Evolutionary conservation across 192 early-diverging fungal species (phyloP), one percentile per base, ranked within the genome.

Genomic region (Podochytrium sp.): DNA sequence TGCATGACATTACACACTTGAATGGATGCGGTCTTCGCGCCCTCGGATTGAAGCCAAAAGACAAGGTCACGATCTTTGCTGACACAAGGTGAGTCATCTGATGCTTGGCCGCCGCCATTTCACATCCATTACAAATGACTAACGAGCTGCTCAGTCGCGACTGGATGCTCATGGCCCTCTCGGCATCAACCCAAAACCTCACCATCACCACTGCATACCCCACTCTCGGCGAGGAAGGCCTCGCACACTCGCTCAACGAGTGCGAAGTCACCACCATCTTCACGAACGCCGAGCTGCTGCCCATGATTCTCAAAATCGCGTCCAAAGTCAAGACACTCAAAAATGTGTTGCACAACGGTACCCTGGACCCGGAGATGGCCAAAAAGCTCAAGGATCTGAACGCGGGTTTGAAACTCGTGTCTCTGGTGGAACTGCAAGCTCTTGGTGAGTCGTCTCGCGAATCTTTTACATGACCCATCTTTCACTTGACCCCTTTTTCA

Each of bases 221-320:
- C 4, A 95, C 94, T 42, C 85, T 97, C 40, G 95, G 94, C 35
- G 90, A 90, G 71, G 91, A 93, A 18, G 93, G 94, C 50, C 89
- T 96, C 49, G 47, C 84, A 56, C 92, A 92, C 74, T 94, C 95
- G 5, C 89, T 96, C 79, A 90, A 91, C 71, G 92, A 96, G 80
- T 80, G 91, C 30, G 92, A 90, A 75, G 89, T 91, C 35, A 69
- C 73, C 20, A 84, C 87, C 51, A 78, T 93, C 60, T 92, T 93
- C 71, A 92, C 93, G 73, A 89, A 92, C 63, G 87, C 85, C 3
- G 90, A 92, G 42, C 79, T 92, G 37, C 83, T 95, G 38, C 79
- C 83, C 52, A 89, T 86, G 41, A 67, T 94, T 35, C 62, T 65
- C 66, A 90, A 87, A 47, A 85, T 93, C 37, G 83, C 79, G 27